A percentile compares a stretch with the other conserved stretches of the same genome.
phyloP scores from a whole-genome alignment of 176 grass and related monocot genomes.

The Dendrocalamus sinicus region DNA sequence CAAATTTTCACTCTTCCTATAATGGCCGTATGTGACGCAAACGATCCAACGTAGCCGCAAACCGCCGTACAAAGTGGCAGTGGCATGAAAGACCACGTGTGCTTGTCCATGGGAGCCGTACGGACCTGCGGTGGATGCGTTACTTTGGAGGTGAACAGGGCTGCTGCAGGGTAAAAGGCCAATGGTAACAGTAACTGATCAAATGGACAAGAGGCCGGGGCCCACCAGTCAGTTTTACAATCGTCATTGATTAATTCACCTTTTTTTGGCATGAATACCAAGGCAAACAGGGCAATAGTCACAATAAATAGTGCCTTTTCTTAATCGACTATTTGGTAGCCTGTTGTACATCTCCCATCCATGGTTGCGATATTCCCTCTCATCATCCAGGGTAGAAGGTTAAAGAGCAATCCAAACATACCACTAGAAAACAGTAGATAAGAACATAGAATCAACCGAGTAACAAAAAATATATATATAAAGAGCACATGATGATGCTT shows the following conservation, averaged over 20 bases:
- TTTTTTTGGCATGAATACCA: constrained; percentile 2
- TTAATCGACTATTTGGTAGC: constrained; percentile 52
- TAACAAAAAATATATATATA: background rate
- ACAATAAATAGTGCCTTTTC: constrained; percentile 52
- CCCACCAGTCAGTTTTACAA: background rate
- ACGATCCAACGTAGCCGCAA: constrained; percentile 46
- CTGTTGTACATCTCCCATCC: background rate
- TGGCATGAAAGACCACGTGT: constrained; percentile 45
- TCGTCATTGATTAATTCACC: background rate
- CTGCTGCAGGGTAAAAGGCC: constrained; percentile 9
- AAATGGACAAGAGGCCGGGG: background rate
- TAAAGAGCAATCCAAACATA: background rate
- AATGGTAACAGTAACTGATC: constrained; percentile 24
- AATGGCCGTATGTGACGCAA: background rate
- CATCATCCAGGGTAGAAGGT: background rate
- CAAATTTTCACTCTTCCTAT: background rate
- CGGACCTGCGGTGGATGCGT: constrained; percentile 26
- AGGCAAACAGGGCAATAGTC: constrained; percentile 45
- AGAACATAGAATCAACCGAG: background rate
- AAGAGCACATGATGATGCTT: background rate
- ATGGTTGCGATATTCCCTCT: too few relatives aligned
- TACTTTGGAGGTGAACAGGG: background rate
- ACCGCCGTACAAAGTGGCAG: constrained; percentile 30
- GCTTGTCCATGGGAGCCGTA: constrained; percentile 15
- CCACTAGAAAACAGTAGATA: background rate